Percentiles rank a stretch among this genome's conserved stretches.
These are phyloP conservation scores for Acer campestre DNA, from an alignment of 345 rosid species.

Conservation along the genomic window DNA sequence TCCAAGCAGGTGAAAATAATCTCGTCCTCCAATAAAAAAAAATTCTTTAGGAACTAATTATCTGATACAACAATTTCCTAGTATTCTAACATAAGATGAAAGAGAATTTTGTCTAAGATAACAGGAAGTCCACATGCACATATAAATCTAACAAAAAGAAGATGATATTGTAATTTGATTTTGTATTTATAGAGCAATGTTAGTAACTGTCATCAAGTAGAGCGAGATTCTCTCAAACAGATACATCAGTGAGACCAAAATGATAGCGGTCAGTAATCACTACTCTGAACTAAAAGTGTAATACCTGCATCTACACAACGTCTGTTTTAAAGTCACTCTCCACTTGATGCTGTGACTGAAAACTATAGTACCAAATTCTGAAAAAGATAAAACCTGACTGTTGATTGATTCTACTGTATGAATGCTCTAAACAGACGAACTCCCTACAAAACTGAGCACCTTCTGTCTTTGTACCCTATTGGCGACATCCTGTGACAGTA, in stretches of 20 bases:
- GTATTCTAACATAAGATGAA: neutral
- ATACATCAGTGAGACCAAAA: neutral
- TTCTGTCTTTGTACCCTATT: too few species aligned
- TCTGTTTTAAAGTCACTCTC: too few species aligned
- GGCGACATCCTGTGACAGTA: too few species aligned
- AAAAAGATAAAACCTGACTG: too few species aligned
- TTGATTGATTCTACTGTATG: too few species aligned
- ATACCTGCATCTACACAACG: neutral
- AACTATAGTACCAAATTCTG: too few species aligned
- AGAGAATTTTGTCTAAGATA: neutral
- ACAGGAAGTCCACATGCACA: neutral
- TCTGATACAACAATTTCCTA: neutral
- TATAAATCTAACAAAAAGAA: neutral
- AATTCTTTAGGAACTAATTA: too few species aligned
- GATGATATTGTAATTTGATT: neutral
- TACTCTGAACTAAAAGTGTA: neutral
- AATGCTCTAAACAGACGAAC: too few species aligned
- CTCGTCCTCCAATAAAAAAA: too few species aligned
- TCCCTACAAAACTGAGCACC: too few species aligned
- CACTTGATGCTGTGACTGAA: too few species aligned
- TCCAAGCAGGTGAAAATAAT: too few species aligned
- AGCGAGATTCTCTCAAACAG: neutral
- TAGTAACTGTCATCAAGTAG: neutral
- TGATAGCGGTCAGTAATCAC: neutral
- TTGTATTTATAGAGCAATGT: neutral